Base-by-base conservation (phyloP, 805 yeast genomes). In the Yamadazyma philogaea region DNA sequence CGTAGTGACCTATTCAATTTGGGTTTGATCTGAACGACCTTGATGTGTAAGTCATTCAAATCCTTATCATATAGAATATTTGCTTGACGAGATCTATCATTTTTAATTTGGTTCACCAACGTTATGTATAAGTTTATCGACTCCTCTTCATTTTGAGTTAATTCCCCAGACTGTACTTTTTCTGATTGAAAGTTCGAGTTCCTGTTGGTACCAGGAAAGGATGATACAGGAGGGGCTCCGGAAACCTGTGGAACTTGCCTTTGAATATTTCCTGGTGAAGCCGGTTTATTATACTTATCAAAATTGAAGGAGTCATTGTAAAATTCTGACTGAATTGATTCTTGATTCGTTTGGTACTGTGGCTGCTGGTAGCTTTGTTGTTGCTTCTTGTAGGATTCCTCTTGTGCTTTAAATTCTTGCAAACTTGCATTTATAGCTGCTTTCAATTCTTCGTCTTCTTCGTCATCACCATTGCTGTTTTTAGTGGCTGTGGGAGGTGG, bases 381-480 rank as follows among this genome's bases (percentile, higher is more conserved):
- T n/a, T 42, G 43, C 15, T 43, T 49, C 36, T 53, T 47, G 17
- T 48, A 39, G 10, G 44, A 31, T 30, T 45, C 39, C 41, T 58
- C 60, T 44, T 64, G 60, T 7, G 49, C 54, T 49, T 84, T 78
- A 57, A 84, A 72, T 45, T 90, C 97, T 40, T 74, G 74, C 47
- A 93, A 70, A 61, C 96, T 87, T 0, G 96, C 96, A 12, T 85
- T 96, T 44, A 93, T 91, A 0, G 98, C 99, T 0, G 93, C 95
- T 59, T 81, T 86, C 81, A 91, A 77, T 28, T 88, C 96, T 30
- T 84, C 91, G 34, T 70, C 75, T 55, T 89, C 96, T 15, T 79
- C 86, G 12, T 61, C 67, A 2, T 47, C 57, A 5, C 45, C 32
- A 6, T 39, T 28, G 6, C 6, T 15, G 46, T 49, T 24, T 5